These are phyloP conservation scores for Collariella sp. DNA, from an alignment of 495 filamentous ascomycete species.

Conservation along the genomic window DNA sequence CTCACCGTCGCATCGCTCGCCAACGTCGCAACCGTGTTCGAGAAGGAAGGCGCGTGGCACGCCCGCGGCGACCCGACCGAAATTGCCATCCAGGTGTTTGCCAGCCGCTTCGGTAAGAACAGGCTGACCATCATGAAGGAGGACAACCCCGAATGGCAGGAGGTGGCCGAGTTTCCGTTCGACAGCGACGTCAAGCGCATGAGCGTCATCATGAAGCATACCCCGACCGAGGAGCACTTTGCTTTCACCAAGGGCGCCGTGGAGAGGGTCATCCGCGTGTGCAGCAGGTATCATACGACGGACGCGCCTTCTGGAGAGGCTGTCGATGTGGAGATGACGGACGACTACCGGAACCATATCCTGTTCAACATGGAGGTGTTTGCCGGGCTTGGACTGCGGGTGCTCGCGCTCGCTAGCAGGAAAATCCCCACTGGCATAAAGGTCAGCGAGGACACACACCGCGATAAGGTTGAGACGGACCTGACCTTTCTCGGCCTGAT, in stretches of 20 bases:
- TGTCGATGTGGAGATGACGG: slow-evolving; percentile 47
- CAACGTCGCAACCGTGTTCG: slow-evolving; percentile 38
- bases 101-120: slow-evolving; percentile 58
- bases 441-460: slow-evolving; percentile 29
- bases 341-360: slow-evolving; percentile 51
- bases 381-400: slow-evolving; percentile 65
- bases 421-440: slow-evolving; percentile 3
- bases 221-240: slow-evolving; percentile 27
- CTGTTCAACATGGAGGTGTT: slow-evolving; percentile 53
- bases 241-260: slow-evolving; percentile 76
- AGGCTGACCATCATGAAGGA: slow-evolving; percentile 45
- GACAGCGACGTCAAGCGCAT: slow-evolving; percentile 76
- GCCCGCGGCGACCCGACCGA: slow-evolving; percentile 76
- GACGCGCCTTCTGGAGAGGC: neutral
- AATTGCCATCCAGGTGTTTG: slow-evolving; percentile 73
- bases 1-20: slow-evolving; percentile 28
- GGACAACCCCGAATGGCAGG: slow-evolving; percentile 32
- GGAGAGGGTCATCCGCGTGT: slow-evolving; percentile 55
- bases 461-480: slow-evolving; percentile 44
- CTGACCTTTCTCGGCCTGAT: slow-evolving; percentile 56
- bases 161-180: slow-evolving; percentile 69
- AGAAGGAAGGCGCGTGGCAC: slow-evolving; percentile 49
- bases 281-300: slow-evolving; percentile 15
- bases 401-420: slow-evolving; percentile 61
- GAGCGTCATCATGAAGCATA: slow-evolving; percentile 58